A percentile compares a stretch with the other conserved stretches of the same genome.
phyloP scores from a whole-genome alignment of 306 rosid genomes.

The Lathyrus aphaca region DNA sequence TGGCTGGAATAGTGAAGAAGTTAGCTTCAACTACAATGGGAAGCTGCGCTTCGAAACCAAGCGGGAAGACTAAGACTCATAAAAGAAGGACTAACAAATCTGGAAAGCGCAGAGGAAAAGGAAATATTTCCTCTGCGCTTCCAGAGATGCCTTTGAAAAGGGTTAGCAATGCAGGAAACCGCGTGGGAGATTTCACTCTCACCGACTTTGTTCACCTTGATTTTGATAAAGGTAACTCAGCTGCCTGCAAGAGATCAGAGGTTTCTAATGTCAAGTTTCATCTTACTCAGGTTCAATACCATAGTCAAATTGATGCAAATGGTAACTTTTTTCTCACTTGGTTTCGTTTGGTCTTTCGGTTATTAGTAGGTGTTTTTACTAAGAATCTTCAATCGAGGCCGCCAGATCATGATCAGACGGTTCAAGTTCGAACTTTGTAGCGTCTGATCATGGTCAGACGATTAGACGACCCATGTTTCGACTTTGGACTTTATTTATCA shows the following conservation, averaged over 20 bases:
- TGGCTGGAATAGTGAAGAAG: slow-evolving; percentile 43
- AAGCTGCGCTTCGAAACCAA: slow-evolving; percentile 64
- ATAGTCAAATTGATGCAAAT: slow-evolving; percentile 64
- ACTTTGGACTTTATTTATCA: not conserved
- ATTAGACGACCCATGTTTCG: not conserved
- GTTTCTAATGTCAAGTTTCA: slow-evolving; percentile 69
- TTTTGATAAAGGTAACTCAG: slow-evolving; percentile 62
- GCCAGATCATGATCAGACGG: not conserved
- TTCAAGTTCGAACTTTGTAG: not conserved
- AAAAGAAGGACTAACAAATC: slow-evolving; percentile 44
- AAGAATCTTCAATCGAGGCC: not conserved
- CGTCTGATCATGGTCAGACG: not conserved
- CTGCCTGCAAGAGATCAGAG: slow-evolving; percentile 63
- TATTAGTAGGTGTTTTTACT: not conserved
- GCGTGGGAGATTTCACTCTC: slow-evolving; percentile 51
- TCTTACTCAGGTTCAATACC: slow-evolving; percentile 76
- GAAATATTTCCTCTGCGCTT: slow-evolving; percentile 45
- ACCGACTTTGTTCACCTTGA: slow-evolving; percentile 68
- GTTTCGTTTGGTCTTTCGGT: slow-evolving; percentile 12
- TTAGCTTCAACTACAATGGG: slow-evolving; percentile 57
- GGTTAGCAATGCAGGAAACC: slow-evolving; percentile 52
- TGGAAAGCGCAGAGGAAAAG: slow-evolving; percentile 49
- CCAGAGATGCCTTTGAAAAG: slow-evolving; percentile 54
- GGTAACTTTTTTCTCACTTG: slow-evolving; percentile 40
- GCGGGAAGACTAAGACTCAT: slow-evolving; percentile 25